Percentiles rank a stretch among this genome's conserved stretches.
phyloP scores from a whole-genome alignment of 345 rosid species.

The Luvunga scandens region DNA sequence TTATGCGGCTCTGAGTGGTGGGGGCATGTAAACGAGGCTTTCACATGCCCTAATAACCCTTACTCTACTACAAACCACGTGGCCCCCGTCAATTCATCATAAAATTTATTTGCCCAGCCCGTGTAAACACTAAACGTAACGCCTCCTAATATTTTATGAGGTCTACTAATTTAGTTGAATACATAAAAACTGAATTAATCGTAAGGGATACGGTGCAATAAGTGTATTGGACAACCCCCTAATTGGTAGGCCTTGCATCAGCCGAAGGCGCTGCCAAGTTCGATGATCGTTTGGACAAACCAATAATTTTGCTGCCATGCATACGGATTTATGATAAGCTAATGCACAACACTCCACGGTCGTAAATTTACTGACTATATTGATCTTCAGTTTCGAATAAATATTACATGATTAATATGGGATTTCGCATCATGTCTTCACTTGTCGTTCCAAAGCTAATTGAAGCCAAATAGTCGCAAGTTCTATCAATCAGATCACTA shows the following conservation, averaged over 20 bases:
- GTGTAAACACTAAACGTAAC: not conserved
- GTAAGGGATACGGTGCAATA: not conserved
- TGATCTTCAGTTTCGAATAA: constrained; percentile 6
- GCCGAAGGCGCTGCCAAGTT: not conserved
- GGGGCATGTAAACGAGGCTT: constrained; percentile 40
- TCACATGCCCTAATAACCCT: constrained; percentile 54
- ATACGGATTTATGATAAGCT: not conserved
- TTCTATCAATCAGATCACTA: constrained; percentile 30
- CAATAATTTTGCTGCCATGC: constrained; percentile 7
- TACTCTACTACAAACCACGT: constrained; percentile 52
- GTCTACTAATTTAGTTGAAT: too few species aligned
- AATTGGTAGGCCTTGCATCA: not conserved
- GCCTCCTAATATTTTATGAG: not conserved
- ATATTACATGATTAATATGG: constrained; percentile 17
- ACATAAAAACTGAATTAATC: not conserved
- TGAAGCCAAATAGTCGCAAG: constrained; percentile 16
- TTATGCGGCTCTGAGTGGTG: constrained; percentile 19
- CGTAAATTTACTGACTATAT: not conserved
- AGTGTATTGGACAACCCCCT: not conserved
- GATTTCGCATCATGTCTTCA: constrained; percentile 36
- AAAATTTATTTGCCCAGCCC: not conserved
- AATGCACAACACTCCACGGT: constrained; percentile 2
- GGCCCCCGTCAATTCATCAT: constrained; percentile 31
- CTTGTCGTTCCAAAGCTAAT: constrained; percentile 23
- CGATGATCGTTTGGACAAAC: constrained; percentile 8